phyloP scores from a whole-genome alignment of 805 yeast species.

The Nakazawaea pomicola region DNA sequence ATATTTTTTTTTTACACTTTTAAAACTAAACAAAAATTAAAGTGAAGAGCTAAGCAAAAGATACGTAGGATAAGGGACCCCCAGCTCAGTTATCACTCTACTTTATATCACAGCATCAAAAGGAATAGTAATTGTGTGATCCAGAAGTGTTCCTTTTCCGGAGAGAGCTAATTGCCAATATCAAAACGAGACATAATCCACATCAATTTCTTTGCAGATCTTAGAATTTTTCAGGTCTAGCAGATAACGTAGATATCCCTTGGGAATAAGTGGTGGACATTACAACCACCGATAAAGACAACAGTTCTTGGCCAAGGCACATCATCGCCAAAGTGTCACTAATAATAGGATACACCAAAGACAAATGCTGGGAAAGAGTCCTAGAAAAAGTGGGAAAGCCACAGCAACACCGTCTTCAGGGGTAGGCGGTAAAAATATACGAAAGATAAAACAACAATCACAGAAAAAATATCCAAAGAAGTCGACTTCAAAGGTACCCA shows the following conservation, averaged over 20 bases:
- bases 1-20: background rate
- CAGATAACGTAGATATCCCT: conserved; percentile 7
- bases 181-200: background rate
- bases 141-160: too few relatives aligned
- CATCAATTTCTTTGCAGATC: background rate
- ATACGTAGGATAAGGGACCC: too few relatives aligned
- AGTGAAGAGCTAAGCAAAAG: too few relatives aligned
- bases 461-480: conserved; percentile 21
- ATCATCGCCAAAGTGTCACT: too few relatives aligned
- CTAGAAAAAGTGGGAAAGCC: conserved; percentile 23
- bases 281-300: too few relatives aligned
- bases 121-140: too few relatives aligned
- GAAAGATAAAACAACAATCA: conserved; percentile 24
- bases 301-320: too few relatives aligned
- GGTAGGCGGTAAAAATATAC: conserved; percentile 20
- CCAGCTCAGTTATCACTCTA: too few relatives aligned
- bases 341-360: background rate
- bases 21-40: too few relatives aligned
- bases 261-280: too few relatives aligned
- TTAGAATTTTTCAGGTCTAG: conserved; percentile 1
- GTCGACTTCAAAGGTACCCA: conserved; percentile 8
- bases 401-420: conserved; percentile 2
- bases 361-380: conserved; percentile 24
- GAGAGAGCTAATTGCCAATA: too few relatives aligned
- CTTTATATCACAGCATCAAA: too few relatives aligned